A percentile compares a stretch with the other conserved stretches of the same genome.
phyloP scores from a whole-genome alignment of 108 stramenopile species.

The Conticribra guillardii region DNA sequence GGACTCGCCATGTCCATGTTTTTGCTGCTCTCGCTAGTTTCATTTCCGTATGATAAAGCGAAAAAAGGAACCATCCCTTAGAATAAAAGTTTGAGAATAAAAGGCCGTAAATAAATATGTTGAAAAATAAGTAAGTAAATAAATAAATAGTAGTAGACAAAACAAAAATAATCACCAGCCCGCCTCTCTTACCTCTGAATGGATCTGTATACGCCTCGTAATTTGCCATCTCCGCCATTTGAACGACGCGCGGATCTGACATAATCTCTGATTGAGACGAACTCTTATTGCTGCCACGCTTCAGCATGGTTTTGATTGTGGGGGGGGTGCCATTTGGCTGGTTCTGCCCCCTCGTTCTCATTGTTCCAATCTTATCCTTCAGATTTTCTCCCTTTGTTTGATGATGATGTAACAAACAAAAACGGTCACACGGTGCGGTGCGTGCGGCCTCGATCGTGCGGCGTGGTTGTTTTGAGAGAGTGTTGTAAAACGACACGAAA shows the following conservation, averaged over 20 bases:
- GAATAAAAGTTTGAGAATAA: too few relatives aligned
- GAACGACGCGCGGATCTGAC: slow-evolving; percentile 11
- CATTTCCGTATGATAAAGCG: neutral
- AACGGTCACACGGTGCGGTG: too few relatives aligned
- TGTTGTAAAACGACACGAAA: too few relatives aligned
- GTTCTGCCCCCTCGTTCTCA: neutral
- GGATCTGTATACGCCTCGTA: slow-evolving; percentile 74
- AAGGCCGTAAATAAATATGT: too few relatives aligned
- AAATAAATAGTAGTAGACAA: slow-evolving; percentile 10
- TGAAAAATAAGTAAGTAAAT: neutral
- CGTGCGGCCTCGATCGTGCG: too few relatives aligned
- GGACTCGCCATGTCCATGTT: neutral
- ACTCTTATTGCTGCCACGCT: neutral
- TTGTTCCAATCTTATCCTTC: neutral
- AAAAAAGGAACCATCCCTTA: neutral
- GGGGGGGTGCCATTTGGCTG: too few relatives aligned
- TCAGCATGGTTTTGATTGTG: neutral
- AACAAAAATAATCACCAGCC: slow-evolving; percentile 34
- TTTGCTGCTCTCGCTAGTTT: neutral
- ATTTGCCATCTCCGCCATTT: slow-evolving; percentile 42
- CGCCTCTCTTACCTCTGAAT: slow-evolving; percentile 77
- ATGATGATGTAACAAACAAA: too few relatives aligned
- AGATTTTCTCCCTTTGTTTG: too few relatives aligned
- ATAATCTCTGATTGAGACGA: slow-evolving; percentile 15
- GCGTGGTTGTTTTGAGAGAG: too few relatives aligned